Percentiles rank a stretch among this genome's conserved stretches.
Evolutionary conservation across 2,329 filamentous ascomycete species (phyloP).

Genomic region (Hypoxylon sp.): DNA sequence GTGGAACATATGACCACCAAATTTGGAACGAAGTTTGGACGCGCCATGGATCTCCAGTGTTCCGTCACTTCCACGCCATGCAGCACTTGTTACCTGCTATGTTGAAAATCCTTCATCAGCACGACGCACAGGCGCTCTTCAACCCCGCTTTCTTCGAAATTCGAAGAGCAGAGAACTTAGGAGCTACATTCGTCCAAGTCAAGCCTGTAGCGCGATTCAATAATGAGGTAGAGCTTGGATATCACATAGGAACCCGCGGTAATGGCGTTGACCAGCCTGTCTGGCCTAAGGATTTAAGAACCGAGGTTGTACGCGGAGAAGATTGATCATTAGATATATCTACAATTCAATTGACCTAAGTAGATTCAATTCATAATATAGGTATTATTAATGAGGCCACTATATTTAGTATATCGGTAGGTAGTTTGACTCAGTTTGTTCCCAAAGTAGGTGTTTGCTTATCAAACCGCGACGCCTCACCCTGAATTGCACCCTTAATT

Average conservation of each 20-base stretch:
- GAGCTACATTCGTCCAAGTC: slow-evolving; percentile 57
- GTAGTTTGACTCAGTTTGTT: no score
- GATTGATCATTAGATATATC: neutral
- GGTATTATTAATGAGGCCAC: no score
- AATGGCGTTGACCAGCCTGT: slow-evolving; percentile 65
- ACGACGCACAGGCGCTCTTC: slow-evolving; percentile 60
- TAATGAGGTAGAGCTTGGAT: slow-evolving; percentile 59
- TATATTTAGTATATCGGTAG: no score
- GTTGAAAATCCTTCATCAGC: slow-evolving; percentile 58
- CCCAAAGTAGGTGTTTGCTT: no score
- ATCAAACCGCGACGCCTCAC: no score
- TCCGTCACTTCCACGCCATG: slow-evolving; percentile 68
- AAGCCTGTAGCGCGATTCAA: slow-evolving; percentile 63
- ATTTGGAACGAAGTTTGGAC: slow-evolving; percentile 33
- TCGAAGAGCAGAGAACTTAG: slow-evolving; percentile 49
- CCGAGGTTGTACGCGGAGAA: slow-evolving; percentile 55
- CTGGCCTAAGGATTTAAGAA: slow-evolving; percentile 64
- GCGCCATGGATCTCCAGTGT: slow-evolving; percentile 62
- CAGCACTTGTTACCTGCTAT: slow-evolving; percentile 58
- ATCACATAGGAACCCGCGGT: slow-evolving; percentile 64
- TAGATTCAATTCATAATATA: no score
- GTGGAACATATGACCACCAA: slow-evolving; percentile 57
- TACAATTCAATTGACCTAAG: neutral
- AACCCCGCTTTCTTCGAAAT: slow-evolving; percentile 64
- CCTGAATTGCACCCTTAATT: no score